phyloP scores from a whole-genome alignment of 2,329 filamentous ascomycete species.

The Cordyceps cateniannulata region DNA sequence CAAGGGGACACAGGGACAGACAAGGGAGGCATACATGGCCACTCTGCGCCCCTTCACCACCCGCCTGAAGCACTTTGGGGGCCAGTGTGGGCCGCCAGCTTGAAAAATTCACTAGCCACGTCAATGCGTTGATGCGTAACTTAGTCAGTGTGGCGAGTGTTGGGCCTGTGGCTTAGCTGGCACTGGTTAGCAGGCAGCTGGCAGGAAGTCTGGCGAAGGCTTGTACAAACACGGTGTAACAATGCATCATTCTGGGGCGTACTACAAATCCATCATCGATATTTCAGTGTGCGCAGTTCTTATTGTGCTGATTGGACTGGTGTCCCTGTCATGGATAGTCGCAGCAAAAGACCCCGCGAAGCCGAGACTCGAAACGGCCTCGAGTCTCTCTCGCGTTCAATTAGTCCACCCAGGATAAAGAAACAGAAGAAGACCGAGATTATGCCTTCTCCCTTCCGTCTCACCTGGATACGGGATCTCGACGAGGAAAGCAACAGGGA shows the following conservation, averaged over 20 bases:
- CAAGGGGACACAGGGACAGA: not conserved
- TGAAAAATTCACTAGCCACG: not conserved
- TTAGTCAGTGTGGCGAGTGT: not conserved
- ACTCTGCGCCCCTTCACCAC: too few species aligned
- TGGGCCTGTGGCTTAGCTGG: not conserved
- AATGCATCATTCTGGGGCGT: not conserved
- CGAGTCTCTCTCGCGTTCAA: slow-evolving; percentile 29
- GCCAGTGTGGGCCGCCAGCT: not conserved
- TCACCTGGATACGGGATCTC: slow-evolving; percentile 64
- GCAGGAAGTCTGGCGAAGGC: not conserved
- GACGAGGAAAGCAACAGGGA: slow-evolving; percentile 54
- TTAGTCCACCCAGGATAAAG: slow-evolving; percentile 40
- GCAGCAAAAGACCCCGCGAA: slow-evolving; percentile 1
- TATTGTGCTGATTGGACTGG: too few species aligned
- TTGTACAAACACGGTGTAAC: too few species aligned
- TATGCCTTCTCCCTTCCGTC: slow-evolving; percentile 59
- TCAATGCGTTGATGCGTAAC: not conserved
- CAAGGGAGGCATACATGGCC: not conserved
- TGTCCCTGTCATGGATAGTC: not conserved
- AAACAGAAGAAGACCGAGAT: slow-evolving; percentile 19
- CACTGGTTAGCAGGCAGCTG: not conserved
- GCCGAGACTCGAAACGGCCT: slow-evolving; percentile 10
- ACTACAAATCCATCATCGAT: too few species aligned
- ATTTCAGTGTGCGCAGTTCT: too few species aligned
- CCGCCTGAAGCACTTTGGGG: not conserved